Evolutionary conservation across 306 rosid species (phyloP), one percentile per base, ranked within the genome.

Genomic region (Castanopsis chinensis): DNA sequence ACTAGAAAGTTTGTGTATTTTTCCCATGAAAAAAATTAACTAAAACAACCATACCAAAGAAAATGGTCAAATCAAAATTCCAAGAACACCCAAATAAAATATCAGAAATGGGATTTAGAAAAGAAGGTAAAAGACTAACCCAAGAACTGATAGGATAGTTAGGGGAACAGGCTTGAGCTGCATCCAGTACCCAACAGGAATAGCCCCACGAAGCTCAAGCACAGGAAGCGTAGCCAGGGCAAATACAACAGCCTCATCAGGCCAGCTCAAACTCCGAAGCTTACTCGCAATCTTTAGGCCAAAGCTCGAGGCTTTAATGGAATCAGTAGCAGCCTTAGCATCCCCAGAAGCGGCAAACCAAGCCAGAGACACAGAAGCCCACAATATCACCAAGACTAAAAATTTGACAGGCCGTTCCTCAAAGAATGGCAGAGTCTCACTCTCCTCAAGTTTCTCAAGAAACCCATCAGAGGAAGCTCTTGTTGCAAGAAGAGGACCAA

Each of bases 121-220:
- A 84, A 79, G 4, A 60, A 33, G 25, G 37, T 7, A 78, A 25
- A 69, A 13, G 54, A 85, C 88, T 80, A 78, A 92, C 99, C 99
- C 98, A 64, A 93, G 80, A 80, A 92, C 89, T 5, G 99, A 82
- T 1, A 95, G 72, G 33, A 84, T 43, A 0, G 98, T 93, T 21
- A 95, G 78, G 73, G 70, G 58, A 15, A 58, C 37, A 59, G 99
- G 99, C 53, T 84, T 82, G 79, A 95, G 99, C 19, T 90, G 90
- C 97, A 95, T 27, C 98, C 98, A 92, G 21, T 92, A 92, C 25
- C 99, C 99, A 81, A 92, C 98, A 55, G 97, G 98, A 58, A 95
- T 92, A 61, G 99, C 99, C 57, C 97, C 98, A 69, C 98, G 98
- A 70, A 95, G 99, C 91, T 95, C 99, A 55, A 95, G 90, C 56